These are phyloP conservation scores for Aspergillus viridinutans DNA, from an alignment of 2,329 filamentous ascomycete genomes.

Conservation along the genomic window DNA sequence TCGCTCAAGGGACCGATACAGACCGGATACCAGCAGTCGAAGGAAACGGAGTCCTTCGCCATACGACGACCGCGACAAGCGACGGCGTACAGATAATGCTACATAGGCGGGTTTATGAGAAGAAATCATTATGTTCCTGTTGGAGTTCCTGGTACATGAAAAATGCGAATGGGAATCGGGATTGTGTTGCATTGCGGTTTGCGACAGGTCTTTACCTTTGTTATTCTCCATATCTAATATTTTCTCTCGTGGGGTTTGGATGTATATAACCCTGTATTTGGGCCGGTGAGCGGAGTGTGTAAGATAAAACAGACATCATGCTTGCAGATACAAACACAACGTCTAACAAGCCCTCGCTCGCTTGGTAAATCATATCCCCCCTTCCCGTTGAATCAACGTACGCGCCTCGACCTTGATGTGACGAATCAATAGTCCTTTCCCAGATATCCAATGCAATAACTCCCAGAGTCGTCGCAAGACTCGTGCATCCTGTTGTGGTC, in stretches of 20 bases:
- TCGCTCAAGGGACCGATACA: constrained; percentile 46
- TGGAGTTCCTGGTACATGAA: constrained; percentile 19
- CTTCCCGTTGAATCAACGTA: neutral
- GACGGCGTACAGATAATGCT: constrained; percentile 32
- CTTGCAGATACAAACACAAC: neutral
- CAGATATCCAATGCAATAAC: neutral
- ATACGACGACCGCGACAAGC: constrained; percentile 40
- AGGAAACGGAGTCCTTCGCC: constrained; percentile 43
- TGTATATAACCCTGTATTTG: neutral
- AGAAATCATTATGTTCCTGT: constrained; percentile 8
- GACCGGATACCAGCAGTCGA: constrained; percentile 31
- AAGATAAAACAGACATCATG: constrained; percentile 1
- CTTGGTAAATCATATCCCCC: neutral
- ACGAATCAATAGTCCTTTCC: neutral
- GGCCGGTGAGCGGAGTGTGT: neutral
- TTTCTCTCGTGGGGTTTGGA: neutral
- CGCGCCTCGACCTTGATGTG: neutral
- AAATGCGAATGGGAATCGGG: constrained; percentile 12
- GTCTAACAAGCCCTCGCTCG: neutral
- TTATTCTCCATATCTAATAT: neutral
- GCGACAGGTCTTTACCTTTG: neutral
- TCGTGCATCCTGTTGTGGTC: neutral
- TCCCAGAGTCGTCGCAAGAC: neutral
- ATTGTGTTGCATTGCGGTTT: constrained; percentile 15
- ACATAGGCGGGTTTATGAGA: constrained; percentile 11